Evolutionary conservation across 1,284 basidiomycete genomes (phyloP).

Genomic region (Xanthoconium separans): DNA sequence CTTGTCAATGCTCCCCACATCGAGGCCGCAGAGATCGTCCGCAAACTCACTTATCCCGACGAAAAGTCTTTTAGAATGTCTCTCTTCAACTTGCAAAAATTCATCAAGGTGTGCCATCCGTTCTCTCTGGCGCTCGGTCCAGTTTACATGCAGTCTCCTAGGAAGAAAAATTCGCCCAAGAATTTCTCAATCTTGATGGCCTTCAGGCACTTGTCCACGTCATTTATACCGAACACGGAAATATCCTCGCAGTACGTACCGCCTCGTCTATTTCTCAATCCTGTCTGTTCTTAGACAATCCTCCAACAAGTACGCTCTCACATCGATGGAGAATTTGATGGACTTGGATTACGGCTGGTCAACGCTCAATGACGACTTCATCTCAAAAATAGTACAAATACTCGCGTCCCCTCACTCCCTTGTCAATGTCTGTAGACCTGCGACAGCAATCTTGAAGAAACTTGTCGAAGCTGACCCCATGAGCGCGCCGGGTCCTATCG

Average conservation of each 20-base stretch:
- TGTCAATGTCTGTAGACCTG: constrained; percentile 96
- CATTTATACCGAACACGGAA: constrained; percentile 72
- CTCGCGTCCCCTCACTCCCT: constrained; percentile 72
- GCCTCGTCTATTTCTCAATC: constrained; percentile 12
- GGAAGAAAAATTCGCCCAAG: constrained; percentile 87
- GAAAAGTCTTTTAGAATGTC: constrained; percentile 66
- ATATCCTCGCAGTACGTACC: constrained; percentile 75
- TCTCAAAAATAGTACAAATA: constrained; percentile 78
- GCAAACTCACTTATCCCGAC: constrained; percentile 66
- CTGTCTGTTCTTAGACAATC: constrained; percentile 7
- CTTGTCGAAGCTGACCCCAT: constrained; percentile 80
- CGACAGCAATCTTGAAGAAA: constrained; percentile 89
- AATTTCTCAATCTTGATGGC: constrained; percentile 82
- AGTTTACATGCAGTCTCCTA: constrained; percentile 31
- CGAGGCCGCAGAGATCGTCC: constrained; percentile 79
- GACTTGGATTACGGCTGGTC: constrained; percentile 83
- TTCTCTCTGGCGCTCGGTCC: neutral
- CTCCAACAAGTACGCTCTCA: constrained; percentile 68
- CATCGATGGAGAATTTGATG: constrained; percentile 85
- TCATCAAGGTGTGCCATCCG: constrained; percentile 56
- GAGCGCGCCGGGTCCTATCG: constrained; percentile 55
- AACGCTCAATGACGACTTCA: constrained; percentile 67
- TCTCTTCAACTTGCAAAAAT: constrained; percentile 81
- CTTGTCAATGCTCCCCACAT: constrained; percentile 80
- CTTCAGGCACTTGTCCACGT: constrained; percentile 73